phyloP scores from a whole-genome alignment of 495 filamentous ascomycete species.

The Clohesyomyces aquaticus region DNA sequence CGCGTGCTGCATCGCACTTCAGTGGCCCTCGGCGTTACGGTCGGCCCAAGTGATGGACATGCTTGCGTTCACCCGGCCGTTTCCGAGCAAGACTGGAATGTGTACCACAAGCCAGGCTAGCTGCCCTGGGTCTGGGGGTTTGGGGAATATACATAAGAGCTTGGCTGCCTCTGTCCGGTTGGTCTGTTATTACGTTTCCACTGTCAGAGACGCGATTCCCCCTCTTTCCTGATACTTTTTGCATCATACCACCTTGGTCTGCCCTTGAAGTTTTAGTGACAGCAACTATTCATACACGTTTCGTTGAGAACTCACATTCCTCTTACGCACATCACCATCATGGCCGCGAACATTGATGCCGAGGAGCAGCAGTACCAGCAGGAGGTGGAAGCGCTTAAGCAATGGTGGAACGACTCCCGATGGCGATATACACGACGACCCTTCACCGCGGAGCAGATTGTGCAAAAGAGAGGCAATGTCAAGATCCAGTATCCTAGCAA shows the following conservation, averaged over 20 bases:
- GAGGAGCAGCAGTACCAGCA: constrained; percentile 80
- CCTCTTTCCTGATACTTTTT: neutral
- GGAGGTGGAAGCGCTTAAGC: constrained; percentile 84
- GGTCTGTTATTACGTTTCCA: constrained; percentile 23
- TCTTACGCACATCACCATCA: constrained; percentile 18
- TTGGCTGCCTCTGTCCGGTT: constrained; percentile 21
- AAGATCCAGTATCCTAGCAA: constrained; percentile 93
- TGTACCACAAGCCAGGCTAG: constrained; percentile 7
- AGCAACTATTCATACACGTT: constrained; percentile 10
- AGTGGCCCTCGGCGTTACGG: constrained; percentile 21
- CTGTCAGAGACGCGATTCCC: neutral
- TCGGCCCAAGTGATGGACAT: constrained; percentile 29
- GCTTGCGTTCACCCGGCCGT: constrained; percentile 27
- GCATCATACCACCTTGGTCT: neutral
- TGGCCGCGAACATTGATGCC: constrained; percentile 56
- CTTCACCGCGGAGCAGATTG: constrained; percentile 96
- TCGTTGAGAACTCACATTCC: constrained; percentile 2
- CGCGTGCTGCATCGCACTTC: neutral
- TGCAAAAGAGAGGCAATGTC: constrained; percentile 87
- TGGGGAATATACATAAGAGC: constrained; percentile 28
- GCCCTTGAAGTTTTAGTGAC: neutral
- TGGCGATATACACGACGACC: constrained; percentile 92
- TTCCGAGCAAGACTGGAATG: constrained; percentile 28
- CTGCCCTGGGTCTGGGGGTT: constrained; percentile 20
- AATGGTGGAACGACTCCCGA: constrained; percentile 91